Percentiles rank a stretch among this genome's conserved stretches.
phyloP scores from a whole-genome alignment of 306 rosid genomes.

The Quercus mongolica region DNA sequence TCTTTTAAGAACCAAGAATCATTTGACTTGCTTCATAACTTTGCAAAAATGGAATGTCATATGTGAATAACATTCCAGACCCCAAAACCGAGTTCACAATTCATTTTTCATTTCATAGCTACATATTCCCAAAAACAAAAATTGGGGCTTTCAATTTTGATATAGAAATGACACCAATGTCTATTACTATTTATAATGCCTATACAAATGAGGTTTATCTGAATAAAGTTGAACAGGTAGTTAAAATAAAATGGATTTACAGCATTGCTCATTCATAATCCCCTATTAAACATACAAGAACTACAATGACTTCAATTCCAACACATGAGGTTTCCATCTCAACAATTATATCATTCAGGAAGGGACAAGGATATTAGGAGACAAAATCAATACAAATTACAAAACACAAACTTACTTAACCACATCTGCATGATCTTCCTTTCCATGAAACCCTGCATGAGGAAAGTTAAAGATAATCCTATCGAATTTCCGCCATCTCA shows the following conservation, averaged over 20 bases:
- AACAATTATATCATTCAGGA: neutral
- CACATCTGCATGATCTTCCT: conserved; percentile 6
- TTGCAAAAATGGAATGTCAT: neutral
- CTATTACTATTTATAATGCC: neutral
- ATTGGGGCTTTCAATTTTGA: neutral
- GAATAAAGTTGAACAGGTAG: neutral
- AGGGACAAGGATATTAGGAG: neutral
- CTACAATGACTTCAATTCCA: neutral
- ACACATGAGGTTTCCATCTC: neutral
- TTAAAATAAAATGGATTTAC: neutral
- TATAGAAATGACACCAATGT: neutral
- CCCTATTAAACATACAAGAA: neutral
- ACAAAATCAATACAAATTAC: neutral
- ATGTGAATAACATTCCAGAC: neutral
- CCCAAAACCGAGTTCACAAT: neutral
- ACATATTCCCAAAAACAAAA: neutral
- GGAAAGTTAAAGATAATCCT: conserved; percentile 8
- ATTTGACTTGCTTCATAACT: no score
- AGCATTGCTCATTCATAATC: neutral
- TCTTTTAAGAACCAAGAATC: no score
- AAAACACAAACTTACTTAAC: conserved; percentile 36
- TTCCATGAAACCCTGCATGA: neutral
- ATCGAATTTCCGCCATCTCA: conserved; percentile 44
- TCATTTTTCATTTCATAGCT: neutral
- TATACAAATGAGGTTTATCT: neutral